Conservation (phyloP, 2,329 filamentous ascomycete species). For the Dothidotthia symphoricarpi region DNA sequence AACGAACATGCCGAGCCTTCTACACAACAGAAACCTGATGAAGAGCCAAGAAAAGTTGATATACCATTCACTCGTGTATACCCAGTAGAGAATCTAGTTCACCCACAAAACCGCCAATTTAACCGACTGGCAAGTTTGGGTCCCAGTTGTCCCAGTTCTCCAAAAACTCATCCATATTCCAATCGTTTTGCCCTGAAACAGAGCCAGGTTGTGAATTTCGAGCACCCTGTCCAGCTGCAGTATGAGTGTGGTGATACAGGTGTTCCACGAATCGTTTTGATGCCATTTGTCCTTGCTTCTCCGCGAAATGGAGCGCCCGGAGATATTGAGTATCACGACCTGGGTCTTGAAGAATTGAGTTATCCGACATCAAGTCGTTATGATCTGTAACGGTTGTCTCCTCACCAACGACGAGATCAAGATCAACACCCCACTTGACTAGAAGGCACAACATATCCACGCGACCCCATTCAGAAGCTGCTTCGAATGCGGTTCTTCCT, state of each 20-base stretch:
- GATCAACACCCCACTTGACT: constrained; percentile 1
- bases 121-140: no score
- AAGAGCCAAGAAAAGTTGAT: no score
- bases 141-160: no score
- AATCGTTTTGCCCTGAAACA: no score
- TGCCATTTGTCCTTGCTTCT: constrained; percentile 3
- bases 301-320: constrained; percentile 3
- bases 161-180: no score
- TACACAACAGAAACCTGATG: no score
- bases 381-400: neutral
- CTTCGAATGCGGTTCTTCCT: constrained; percentile 11
- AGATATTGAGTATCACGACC: constrained; percentile 3
- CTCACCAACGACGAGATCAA: constrained; percentile 2
- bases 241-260: neutral
- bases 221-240: no score
- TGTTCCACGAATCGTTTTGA: constrained; percentile 1
- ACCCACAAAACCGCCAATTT: no score
- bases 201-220: no score
- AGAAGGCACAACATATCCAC: constrained; percentile 9
- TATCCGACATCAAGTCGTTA: neutral
- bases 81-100: no score
- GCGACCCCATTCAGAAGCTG: constrained; percentile 8
- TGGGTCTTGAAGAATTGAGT: neutral
- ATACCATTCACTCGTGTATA: no score
- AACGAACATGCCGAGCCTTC: no score